Evolutionary conservation across 1,284 basidiomycete genomes (phyloP).

Genomic region (Ustilago sp.): DNA sequence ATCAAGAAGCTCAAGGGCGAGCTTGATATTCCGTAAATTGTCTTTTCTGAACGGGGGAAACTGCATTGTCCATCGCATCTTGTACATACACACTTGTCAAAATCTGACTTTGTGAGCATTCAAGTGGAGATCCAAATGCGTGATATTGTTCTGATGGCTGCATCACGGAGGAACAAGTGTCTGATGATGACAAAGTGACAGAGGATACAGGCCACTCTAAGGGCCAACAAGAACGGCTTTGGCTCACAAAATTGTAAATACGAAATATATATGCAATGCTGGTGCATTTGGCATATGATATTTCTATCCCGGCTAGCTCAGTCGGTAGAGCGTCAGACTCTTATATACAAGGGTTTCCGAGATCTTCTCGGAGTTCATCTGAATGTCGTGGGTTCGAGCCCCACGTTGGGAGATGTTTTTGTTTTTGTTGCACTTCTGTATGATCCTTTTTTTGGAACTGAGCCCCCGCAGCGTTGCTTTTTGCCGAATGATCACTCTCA

Average conservation of each 20-base stretch:
- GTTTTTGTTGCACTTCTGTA: too few species aligned
- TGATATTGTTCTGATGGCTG: neutral
- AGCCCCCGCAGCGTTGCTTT: neutral
- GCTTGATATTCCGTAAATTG: slow-evolving; percentile 71
- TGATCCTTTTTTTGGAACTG: neutral
- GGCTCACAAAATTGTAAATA: neutral
- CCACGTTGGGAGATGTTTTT: slow-evolving; percentile 64
- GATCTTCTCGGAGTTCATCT: slow-evolving; percentile 48
- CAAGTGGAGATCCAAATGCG: neutral
- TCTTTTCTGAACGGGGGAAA: neutral
- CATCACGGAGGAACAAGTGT: too few species aligned
- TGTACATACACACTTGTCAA: neutral
- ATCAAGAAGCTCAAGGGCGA: slow-evolving; percentile 92
- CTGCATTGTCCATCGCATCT: slow-evolving; percentile 1
- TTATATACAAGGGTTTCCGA: slow-evolving; percentile 59
- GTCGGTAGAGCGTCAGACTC: slow-evolving; percentile 70
- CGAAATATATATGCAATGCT: neutral
- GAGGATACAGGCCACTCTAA: too few species aligned
- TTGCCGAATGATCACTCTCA: neutral
- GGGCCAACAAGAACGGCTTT: too few species aligned
- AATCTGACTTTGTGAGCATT: neutral
- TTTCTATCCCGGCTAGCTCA: slow-evolving; percentile 69
- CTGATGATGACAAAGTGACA: too few species aligned
- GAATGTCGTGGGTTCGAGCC: slow-evolving; percentile 69
- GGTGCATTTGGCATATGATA: neutral